phyloP scores from a whole-genome alignment of 768 basidiomycete species.

The Scleroderma citrinum region DNA sequence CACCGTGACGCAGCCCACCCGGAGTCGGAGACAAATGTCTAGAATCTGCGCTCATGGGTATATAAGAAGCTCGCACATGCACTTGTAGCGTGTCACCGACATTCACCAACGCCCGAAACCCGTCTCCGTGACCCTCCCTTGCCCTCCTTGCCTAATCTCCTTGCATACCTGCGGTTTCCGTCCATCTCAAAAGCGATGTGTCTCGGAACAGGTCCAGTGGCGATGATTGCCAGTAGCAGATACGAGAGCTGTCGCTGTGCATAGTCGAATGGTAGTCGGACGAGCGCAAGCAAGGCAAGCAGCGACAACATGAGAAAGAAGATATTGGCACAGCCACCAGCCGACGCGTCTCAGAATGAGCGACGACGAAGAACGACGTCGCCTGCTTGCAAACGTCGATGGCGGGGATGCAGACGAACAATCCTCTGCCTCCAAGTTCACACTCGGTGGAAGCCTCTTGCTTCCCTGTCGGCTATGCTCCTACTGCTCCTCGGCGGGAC shows the following conservation, averaged over 20 bases:
- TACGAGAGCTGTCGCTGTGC: constrained; percentile 25
- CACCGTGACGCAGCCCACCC: constrained; percentile 80
- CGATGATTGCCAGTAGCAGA: constrained; percentile 59
- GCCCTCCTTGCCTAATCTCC: constrained; percentile 57
- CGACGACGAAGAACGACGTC: constrained; percentile 23
- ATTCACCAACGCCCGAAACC: constrained; percentile 72
- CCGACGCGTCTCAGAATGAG: not conserved
- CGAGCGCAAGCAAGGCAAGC: constrained; percentile 5
- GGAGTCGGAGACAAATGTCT: constrained; percentile 77
- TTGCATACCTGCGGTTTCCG: constrained; percentile 89
- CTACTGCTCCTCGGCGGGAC: constrained; percentile 9
- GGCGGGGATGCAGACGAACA: constrained; percentile 1
- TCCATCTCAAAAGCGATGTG: constrained; percentile 98
- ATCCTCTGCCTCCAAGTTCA: not conserved
- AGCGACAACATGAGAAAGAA: not conserved
- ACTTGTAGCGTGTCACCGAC: constrained; percentile 33
- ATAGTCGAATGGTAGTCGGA: constrained; percentile 9
- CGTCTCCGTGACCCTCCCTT: constrained; percentile 78
- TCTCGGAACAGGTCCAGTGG: constrained; percentile 77
- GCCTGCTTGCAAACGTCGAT: constrained; percentile 15
- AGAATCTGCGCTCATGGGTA: no score
- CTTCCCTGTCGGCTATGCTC: constrained; percentile 9
- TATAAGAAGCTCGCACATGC: no score
- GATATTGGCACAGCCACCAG: constrained; percentile 20
- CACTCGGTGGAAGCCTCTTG: not conserved